Percentiles rank a stretch among this genome's conserved stretches.
phyloP scores from a whole-genome alignment of 2,329 filamentous ascomycete genomes.

The Blumeria graminis region DNA sequence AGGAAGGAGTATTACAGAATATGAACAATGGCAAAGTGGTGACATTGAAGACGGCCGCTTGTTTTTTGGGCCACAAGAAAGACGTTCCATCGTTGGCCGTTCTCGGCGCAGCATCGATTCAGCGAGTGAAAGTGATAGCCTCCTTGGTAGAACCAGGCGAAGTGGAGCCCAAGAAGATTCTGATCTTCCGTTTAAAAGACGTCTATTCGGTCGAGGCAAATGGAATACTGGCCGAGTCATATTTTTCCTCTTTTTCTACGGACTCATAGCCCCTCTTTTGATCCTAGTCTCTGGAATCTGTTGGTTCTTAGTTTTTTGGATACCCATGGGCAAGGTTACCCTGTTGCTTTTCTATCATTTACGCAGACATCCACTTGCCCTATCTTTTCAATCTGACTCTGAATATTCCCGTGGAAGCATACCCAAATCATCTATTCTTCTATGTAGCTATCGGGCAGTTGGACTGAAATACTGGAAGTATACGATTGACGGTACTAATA shows the following conservation, averaged over 20 bases:
- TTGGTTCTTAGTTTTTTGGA: slow-evolving; percentile 93
- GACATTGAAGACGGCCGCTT: slow-evolving; percentile 87
- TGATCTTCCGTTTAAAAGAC: slow-evolving; percentile 38
- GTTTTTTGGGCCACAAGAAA: slow-evolving; percentile 65
- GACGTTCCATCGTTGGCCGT: slow-evolving; percentile 61
- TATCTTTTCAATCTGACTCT: slow-evolving; percentile 79
- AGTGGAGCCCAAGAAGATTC: slow-evolving; percentile 19
- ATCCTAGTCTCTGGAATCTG: slow-evolving; percentile 71
- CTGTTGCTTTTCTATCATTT: slow-evolving; percentile 77
- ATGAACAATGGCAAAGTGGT: slow-evolving; percentile 96
- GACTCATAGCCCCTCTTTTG: slow-evolving; percentile 64
- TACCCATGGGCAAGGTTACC: slow-evolving; percentile 94
- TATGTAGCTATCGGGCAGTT: slow-evolving; percentile 92
- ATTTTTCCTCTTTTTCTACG: slow-evolving; percentile 93
- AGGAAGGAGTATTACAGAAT: slow-evolving; percentile 90
- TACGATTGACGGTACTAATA: slow-evolving; percentile 92
- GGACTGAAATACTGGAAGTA: slow-evolving; percentile 98
- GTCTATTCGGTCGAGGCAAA: slow-evolving; percentile 80
- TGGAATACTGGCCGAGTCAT: slow-evolving; percentile 89
- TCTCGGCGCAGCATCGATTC: slow-evolving; percentile 79
- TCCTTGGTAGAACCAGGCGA: slow-evolving; percentile 46
- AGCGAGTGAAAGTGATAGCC: slow-evolving; percentile 65
- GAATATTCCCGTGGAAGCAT: slow-evolving; percentile 46
- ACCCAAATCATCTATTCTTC: slow-evolving; percentile 60
- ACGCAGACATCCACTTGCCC: slow-evolving; percentile 69